Evolutionary conservation across 192 early-diverging fungal genomes (phyloP), one percentile per base, ranked within the genome.

Genomic region (Coemansia erecta): DNA sequence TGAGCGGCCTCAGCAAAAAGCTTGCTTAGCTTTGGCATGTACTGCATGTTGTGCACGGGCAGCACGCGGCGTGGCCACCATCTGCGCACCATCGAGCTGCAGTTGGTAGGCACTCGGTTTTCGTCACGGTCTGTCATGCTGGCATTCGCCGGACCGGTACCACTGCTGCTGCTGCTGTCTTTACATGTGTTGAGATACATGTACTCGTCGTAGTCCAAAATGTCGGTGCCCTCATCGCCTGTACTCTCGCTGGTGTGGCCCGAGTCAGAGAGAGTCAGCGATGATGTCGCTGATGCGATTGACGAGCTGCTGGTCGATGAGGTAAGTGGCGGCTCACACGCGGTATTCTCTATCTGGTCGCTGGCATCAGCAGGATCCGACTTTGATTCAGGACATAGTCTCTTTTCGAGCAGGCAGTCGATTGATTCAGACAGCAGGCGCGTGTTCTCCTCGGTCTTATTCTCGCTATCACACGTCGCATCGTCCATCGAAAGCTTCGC

Each of bases 31-130:
- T 70, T 70, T 6, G 73, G 73, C 73, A 77, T 77, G 49, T 70
- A 77, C 53, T 77, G 73, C 73, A 77, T 77, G 49, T 70, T 77
- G 4, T 69, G 73, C 15, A 66, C 68, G 3, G 73, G 73, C 28
- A 77, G 17, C 3, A 77, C 57, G 13, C 67, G 61, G 5, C 68
- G 63, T 10, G 73, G 73, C 73, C 68, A 77, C 73, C 73, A 77
- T 47, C 61, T 48, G 13, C 61, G 41, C 35, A 26, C 22, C 19
- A 17, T 13, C 39, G 22, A 23, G 37, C 7, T 7, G 15, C n/a
- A 22, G 12, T 44, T 9, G 22, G 2, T 18, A 21, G 9, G 45
- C 1, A n/a, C 8, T 47, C 10, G 13, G 18, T 9, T 47, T n/a
- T 17, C 21, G 17, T 17, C 17, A 2, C 7, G 17, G 11, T 14